Evolutionary conservation across 2,329 filamentous ascomycete genomes (phyloP).

Genomic region (Phoma sp.): DNA sequence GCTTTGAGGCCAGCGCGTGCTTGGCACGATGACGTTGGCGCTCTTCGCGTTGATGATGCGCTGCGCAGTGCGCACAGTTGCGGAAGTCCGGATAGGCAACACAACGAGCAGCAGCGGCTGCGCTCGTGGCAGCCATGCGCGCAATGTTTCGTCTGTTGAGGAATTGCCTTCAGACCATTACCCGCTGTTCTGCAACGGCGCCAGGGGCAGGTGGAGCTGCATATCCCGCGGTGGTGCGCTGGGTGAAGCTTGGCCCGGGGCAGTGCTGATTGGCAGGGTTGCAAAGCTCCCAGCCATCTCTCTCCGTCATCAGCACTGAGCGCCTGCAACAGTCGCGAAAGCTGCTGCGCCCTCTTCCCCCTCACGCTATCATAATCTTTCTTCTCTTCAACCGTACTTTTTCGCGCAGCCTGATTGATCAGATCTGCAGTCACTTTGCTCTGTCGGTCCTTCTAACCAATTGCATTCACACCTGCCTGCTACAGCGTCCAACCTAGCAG

Average conservation of each 20-base stretch:
- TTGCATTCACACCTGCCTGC: conserved; percentile 13
- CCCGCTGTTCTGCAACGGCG: conserved; percentile 22
- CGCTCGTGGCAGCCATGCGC: background rate
- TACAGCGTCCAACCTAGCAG: conserved; percentile 8
- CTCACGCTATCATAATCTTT: conserved; percentile 11
- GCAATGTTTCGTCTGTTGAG: conserved; percentile 8
- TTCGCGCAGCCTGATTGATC: conserved; percentile 8
- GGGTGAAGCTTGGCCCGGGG: conserved; percentile 15
- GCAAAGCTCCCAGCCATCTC: conserved; percentile 15
- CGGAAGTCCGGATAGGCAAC: conserved; percentile 12
- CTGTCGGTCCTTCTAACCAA: conserved; percentile 3
- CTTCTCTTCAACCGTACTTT: background rate
- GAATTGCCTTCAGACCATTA: background rate
- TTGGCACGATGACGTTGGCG: conserved; percentile 11
- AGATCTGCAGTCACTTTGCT: conserved; percentile 6
- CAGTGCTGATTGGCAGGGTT: conserved; percentile 18
- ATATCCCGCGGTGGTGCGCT: conserved; percentile 7
- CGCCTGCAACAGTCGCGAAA: background rate
- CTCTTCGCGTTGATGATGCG: background rate
- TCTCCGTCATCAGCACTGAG: conserved; percentile 14
- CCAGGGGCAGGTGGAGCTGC: conserved; percentile 20
- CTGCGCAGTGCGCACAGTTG: background rate
- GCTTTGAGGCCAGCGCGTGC: conserved; percentile 5
- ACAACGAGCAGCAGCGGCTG: conserved; percentile 5
- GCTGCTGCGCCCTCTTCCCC: conserved; percentile 17